Percentiles rank a stretch among this genome's conserved stretches.
Evolutionary conservation across 306 rosid species (phyloP).

Genomic region (Quillaja saponaria): DNA sequence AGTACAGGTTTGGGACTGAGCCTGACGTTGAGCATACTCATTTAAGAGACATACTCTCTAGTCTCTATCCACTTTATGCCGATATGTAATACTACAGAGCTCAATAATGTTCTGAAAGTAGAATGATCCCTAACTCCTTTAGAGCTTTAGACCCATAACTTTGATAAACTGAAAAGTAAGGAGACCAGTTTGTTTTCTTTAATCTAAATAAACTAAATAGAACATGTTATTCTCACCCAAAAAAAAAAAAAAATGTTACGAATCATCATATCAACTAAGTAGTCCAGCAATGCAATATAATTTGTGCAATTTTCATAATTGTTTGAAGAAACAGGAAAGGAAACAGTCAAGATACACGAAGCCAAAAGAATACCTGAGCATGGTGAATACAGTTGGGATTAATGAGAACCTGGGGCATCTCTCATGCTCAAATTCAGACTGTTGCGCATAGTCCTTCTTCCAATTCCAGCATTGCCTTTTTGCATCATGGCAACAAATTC

Average conservation of each 20-base stretch:
- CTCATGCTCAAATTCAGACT: slow-evolving; percentile 93
- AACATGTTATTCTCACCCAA: no score
- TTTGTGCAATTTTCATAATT: neutral
- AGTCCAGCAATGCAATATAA: neutral
- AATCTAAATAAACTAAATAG: neutral
- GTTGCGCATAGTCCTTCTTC: slow-evolving; percentile 93
- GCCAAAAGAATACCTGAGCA: slow-evolving; percentile 43
- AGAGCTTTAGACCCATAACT: neutral
- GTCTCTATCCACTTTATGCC: no score
- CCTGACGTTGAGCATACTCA: no score
- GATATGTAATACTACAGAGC: no score
- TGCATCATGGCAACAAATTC: slow-evolving; percentile 98
- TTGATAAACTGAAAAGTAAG: slow-evolving; percentile 1
- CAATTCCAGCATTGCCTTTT: slow-evolving; percentile 82
- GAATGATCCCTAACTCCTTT: neutral
- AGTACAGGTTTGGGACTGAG: no score
- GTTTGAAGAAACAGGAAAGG: neutral
- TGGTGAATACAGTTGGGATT: slow-evolving; percentile 39
- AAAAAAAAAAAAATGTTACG: no score
- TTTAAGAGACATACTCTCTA: no score
- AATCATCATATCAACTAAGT: neutral
- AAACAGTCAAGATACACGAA: slow-evolving; percentile 3
- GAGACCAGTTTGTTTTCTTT: neutral
- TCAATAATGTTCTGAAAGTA: neutral
- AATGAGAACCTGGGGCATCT: slow-evolving; percentile 69